Evolutionary conservation across 2,329 filamentous ascomycete genomes (phyloP).

Genomic region (Aspergillus sp.): DNA sequence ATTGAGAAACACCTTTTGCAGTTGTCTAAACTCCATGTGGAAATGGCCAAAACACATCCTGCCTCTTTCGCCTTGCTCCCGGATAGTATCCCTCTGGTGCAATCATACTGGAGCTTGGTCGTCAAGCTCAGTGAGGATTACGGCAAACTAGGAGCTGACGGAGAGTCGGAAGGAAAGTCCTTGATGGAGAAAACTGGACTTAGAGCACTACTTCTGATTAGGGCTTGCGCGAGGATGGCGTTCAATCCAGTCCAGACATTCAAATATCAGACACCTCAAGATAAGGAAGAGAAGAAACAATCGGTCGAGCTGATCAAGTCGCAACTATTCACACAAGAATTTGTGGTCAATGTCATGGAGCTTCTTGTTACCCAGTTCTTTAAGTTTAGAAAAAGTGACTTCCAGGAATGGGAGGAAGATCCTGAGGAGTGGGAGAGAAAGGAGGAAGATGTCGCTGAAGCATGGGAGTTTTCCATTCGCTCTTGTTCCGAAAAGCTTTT

Average conservation of each 20-base stretch:
- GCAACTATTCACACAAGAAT: slow-evolving; percentile 68
- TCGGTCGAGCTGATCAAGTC: slow-evolving; percentile 66
- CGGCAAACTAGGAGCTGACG: slow-evolving; percentile 37
- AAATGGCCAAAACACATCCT: slow-evolving; percentile 75
- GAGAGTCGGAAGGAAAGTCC: slow-evolving; percentile 45
- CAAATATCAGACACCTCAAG: slow-evolving; percentile 70
- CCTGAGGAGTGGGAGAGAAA: slow-evolving; percentile 93
- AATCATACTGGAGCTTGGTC: slow-evolving; percentile 81
- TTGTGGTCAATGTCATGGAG: slow-evolving; percentile 78
- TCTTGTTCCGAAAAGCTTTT: slow-evolving; percentile 93
- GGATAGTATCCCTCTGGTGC: slow-evolving; percentile 70
- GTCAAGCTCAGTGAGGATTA: slow-evolving; percentile 70
- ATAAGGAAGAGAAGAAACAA: slow-evolving; percentile 69
- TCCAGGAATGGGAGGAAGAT: slow-evolving; percentile 89
- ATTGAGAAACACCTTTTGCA: slow-evolving; percentile 86
- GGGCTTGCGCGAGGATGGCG: slow-evolving; percentile 79
- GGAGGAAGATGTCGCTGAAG: slow-evolving; percentile 78
- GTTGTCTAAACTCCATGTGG: slow-evolving; percentile 84
- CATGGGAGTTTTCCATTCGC: slow-evolving; percentile 87
- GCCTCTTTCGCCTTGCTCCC: slow-evolving; percentile 79
- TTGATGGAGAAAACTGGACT: slow-evolving; percentile 75
- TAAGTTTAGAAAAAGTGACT: slow-evolving; percentile 76
- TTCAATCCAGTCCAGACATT: slow-evolving; percentile 78
- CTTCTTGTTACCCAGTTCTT: slow-evolving; percentile 83
- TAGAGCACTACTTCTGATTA: slow-evolving; percentile 75